These are phyloP conservation scores for Bonia amplexicaulis DNA, from an alignment of 176 grass and related monocot genomes.

Conservation along the genomic window DNA sequence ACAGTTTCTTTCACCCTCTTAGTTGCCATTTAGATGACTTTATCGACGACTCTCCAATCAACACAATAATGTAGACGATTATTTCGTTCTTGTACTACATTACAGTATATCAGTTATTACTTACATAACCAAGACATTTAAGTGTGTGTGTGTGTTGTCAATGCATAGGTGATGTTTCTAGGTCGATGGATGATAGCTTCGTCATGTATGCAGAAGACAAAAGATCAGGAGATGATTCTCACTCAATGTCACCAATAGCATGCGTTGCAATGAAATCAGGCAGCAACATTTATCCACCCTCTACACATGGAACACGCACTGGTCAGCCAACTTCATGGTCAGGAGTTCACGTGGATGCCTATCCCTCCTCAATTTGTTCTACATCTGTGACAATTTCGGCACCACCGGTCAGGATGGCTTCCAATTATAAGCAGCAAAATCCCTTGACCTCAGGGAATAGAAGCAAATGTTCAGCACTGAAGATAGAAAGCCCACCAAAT, in stretches of 20 bases:
- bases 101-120: neutral
- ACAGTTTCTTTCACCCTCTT: neutral
- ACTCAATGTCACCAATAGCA: neutral
- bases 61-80: neutral
- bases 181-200: slow-evolving; percentile 15
- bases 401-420: neutral
- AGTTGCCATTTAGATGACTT: slow-evolving; percentile 1
- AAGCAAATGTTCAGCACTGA: slow-evolving; percentile 22
- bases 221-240: neutral
- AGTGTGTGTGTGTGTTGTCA: neutral
- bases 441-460: neutral
- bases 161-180: slow-evolving; percentile 24
- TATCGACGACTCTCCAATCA: neutral
- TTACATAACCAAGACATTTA: neutral
- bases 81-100: neutral
- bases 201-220: neutral
- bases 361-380: slow-evolving; percentile 24
- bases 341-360: neutral
- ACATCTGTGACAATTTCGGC: neutral
- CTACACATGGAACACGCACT: neutral
- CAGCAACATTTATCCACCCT: neutral
- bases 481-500: slow-evolving; percentile 32
- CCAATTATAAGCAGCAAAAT: slow-evolving; percentile 11
- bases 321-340: slow-evolving; percentile 18
- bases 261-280: neutral